These are phyloP conservation scores for Abortiporus biennis DNA, from an alignment of 1,284 basidiomycete genomes.

Conservation along the genomic window DNA sequence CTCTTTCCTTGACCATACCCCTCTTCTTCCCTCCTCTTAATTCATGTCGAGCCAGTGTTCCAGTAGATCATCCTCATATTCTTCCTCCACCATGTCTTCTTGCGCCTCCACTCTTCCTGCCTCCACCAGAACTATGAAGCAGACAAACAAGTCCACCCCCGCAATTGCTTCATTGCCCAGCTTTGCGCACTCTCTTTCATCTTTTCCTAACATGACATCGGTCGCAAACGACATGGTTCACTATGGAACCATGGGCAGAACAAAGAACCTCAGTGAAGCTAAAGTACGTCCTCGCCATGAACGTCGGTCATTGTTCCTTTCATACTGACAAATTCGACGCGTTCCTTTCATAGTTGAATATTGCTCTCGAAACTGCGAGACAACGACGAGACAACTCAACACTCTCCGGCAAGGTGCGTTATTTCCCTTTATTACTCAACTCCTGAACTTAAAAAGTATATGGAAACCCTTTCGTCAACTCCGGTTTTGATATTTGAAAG, in stretches of 20 bases:
- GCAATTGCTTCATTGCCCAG: slow-evolving; percentile 25
- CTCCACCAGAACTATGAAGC: neutral
- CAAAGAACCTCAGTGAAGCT: slow-evolving; percentile 24
- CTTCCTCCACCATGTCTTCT: slow-evolving; percentile 10
- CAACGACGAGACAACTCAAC: slow-evolving; percentile 17
- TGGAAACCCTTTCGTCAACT: no score
- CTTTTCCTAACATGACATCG: slow-evolving; percentile 26
- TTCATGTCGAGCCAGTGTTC: slow-evolving; percentile 3
- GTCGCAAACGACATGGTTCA: slow-evolving; percentile 28
- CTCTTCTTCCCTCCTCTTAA: slow-evolving; percentile 7
- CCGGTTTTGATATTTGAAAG: no score
- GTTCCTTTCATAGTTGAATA: slow-evolving; percentile 17
- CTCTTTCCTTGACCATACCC: neutral
- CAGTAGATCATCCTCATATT: slow-evolving; percentile 2
- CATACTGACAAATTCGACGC: slow-evolving; percentile 2
- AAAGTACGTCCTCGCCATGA: slow-evolving; percentile 17
- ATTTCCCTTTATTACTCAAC: no score
- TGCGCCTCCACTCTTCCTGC: neutral
- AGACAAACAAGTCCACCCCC: slow-evolving; percentile 1
- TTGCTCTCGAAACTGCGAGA: slow-evolving; percentile 20
- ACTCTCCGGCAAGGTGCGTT: slow-evolving; percentile 12
- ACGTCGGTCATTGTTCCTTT: neutral
- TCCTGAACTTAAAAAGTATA: no score
- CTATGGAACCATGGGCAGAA: slow-evolving; percentile 21
- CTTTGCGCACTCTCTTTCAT: slow-evolving; percentile 26